A percentile compares a stretch with the other conserved stretches of the same genome.
Conservation (phyloP, 108 stramenopile species). For the Nannochloropsis granulata region DNA sequence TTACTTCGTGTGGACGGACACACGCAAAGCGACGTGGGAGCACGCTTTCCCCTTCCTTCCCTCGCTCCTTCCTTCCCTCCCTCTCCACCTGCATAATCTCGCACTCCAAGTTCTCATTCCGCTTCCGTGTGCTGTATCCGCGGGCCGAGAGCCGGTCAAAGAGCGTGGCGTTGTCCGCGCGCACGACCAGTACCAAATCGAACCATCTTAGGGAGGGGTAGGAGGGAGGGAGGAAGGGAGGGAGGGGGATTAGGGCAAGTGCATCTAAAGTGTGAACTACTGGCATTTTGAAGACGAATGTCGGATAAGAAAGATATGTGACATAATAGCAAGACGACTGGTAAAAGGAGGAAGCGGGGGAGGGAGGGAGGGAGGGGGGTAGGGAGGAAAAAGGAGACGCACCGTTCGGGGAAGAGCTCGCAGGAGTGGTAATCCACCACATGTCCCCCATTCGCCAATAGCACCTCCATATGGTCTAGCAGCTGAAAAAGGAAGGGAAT, state of each 20-base stretch:
- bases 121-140: slow-evolving; percentile 35
- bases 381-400: neutral
- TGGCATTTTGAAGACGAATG: neutral
- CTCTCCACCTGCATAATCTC: slow-evolving; percentile 37
- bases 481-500: neutral
- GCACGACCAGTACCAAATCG: slow-evolving; percentile 31
- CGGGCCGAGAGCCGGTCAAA: slow-evolving; percentile 35
- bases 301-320: neutral
- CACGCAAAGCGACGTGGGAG: no score
- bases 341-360: neutral
- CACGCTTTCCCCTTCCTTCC: no score
- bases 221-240: no score
- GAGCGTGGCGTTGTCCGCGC: slow-evolving; percentile 30
- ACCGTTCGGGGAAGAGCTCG: slow-evolving; percentile 38
- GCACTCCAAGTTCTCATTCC: slow-evolving; percentile 36
- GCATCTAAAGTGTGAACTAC: no score
- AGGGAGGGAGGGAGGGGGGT: neutral
- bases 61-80: no score
- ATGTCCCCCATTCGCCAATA: slow-evolving; percentile 28
- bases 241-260: neutral
- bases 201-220: slow-evolving; percentile 9
- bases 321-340: neutral
- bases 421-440: slow-evolving; percentile 41
- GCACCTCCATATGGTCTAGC: slow-evolving; percentile 20
- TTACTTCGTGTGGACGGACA: no score